Base-by-base conservation (phyloP, 1,284 basidiomycete species). In the Fistulinella staudtii region DNA sequence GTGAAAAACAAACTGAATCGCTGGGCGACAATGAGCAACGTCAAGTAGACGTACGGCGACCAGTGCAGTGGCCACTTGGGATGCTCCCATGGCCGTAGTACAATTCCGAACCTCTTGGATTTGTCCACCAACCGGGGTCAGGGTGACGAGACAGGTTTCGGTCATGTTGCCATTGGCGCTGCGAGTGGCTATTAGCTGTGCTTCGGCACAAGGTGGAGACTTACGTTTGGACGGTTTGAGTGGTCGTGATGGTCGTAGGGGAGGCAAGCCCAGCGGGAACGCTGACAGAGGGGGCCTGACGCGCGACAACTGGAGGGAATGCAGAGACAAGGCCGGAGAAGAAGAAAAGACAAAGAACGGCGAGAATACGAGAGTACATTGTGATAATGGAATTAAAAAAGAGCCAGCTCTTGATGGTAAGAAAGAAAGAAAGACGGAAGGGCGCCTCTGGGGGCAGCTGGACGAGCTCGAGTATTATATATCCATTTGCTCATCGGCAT, bases 61-160 rank as follows among this genome's bases (percentile, higher is more conserved):
- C 29, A 37, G 42, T 8, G 34, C 36, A 28, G 30, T 43, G 17
- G 35, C 27, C n/a, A 30, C 33, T 22, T 50, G 55, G 6, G 43
- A 28, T 6, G 22, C 57, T 10, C 54, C 57, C 51, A 68, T 56
- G 25, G 66, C 51, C 27, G 80, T 45, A 9, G 72, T 75, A 58
- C 85, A 89, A 21, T 70, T 70, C 57, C 70, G 73, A 41, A 80
- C 75, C 59, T 85, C 77, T 56, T 76, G 66, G 22, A 85, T 72
- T 36, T 72, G 67, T 24, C 74, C 57, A 23, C 82, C 82, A 50
- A 75, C 69, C 3, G 74, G 83, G 6, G 77, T 82, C 44, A 88
- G 70, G 3, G 76, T 77, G 48, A 85, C 70, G 5, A 72, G 69
- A 59, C 85, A 89, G 5, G 74, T 82, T 68, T 84, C 72, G 37